Evolutionary conservation across 441 rosid species (phyloP).

Genomic region (Gossypium lobatum): DNA sequence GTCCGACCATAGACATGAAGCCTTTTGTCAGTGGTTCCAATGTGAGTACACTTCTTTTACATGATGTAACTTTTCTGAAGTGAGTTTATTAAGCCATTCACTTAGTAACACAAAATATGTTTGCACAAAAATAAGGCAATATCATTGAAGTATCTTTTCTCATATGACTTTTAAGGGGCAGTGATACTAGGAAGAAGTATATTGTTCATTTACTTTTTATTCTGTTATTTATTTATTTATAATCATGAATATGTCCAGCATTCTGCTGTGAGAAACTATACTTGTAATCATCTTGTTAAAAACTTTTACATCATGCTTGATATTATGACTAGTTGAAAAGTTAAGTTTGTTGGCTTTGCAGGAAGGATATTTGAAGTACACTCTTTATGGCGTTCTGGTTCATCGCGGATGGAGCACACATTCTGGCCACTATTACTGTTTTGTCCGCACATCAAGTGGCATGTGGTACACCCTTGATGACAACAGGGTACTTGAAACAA

Average conservation of each 20-base stretch:
- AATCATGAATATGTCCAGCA: background rate
- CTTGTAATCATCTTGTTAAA: background rate
- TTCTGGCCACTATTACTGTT: slow-evolving; percentile 91
- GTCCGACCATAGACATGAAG: slow-evolving; percentile 66
- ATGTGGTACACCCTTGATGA: slow-evolving; percentile 93
- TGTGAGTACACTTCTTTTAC: slow-evolving; percentile 48
- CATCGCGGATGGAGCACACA: slow-evolving; percentile 81
- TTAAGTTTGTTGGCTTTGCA: slow-evolving; percentile 26
- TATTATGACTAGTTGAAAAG: background rate
- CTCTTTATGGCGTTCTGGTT: slow-evolving; percentile 87
- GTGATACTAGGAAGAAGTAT: background rate
- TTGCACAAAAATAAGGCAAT: background rate
- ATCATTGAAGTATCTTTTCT: background rate
- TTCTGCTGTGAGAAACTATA: background rate
- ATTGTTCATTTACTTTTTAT: background rate
- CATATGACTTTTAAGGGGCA: background rate
- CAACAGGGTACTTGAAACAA: slow-evolving; percentile 49
- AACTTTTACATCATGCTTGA: background rate
- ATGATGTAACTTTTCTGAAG: background rate
- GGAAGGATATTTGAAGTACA: slow-evolving; percentile 89
- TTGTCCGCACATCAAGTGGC: slow-evolving; percentile 87
- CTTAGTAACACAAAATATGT: background rate
- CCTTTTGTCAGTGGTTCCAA: slow-evolving; percentile 70
- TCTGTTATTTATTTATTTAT: too few relatives aligned
- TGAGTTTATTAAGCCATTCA: background rate